phyloP scores from a whole-genome alignment of 768 basidiomycete genomes.

The Wakefieldia striispora region DNA sequence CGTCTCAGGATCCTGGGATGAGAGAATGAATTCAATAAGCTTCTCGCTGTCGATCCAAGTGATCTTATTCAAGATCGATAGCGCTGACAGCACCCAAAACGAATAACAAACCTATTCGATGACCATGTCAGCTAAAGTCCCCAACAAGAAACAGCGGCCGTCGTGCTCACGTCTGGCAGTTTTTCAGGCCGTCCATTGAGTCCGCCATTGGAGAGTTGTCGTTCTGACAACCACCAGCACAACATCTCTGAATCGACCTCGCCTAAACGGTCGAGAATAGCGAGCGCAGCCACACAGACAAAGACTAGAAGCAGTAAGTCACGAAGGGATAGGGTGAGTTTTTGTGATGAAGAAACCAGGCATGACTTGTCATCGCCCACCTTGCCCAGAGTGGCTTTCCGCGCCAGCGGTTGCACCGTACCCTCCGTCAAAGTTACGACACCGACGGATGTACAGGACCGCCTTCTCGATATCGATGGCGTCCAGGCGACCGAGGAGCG shows the following conservation, averaged over 20 bases:
- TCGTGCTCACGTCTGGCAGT: constrained; percentile 80
- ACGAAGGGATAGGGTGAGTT: not conserved
- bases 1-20: constrained; percentile 83
- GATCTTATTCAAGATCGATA: constrained; percentile 80
- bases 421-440: constrained; percentile 94
- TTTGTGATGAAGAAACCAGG: not conserved
- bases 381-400: constrained; percentile 92
- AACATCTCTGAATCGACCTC: constrained; percentile 76
- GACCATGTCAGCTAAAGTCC: not conserved
- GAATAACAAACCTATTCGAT: constrained; percentile 77
- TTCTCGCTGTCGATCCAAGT: constrained; percentile 87
- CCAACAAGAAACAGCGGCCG: not conserved
- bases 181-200: constrained; percentile 98
- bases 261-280: constrained; percentile 83
- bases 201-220: constrained; percentile 91
- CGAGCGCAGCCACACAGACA: constrained; percentile 83
- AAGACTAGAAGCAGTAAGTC: constrained; percentile 55
- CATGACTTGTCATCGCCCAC: constrained; percentile 38
- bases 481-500: constrained; percentile 74
- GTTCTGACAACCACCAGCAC: constrained; percentile 91
- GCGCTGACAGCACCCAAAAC: constrained; percentile 90
- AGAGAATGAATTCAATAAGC: constrained; percentile 78
- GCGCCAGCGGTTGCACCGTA: constrained; percentile 84
- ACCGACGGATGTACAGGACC: constrained; percentile 67
- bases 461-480: constrained; percentile 67